These are phyloP conservation scores for Phialophora tarda DNA, from an alignment of 2,329 filamentous ascomycete genomes.

Conservation along the genomic window DNA sequence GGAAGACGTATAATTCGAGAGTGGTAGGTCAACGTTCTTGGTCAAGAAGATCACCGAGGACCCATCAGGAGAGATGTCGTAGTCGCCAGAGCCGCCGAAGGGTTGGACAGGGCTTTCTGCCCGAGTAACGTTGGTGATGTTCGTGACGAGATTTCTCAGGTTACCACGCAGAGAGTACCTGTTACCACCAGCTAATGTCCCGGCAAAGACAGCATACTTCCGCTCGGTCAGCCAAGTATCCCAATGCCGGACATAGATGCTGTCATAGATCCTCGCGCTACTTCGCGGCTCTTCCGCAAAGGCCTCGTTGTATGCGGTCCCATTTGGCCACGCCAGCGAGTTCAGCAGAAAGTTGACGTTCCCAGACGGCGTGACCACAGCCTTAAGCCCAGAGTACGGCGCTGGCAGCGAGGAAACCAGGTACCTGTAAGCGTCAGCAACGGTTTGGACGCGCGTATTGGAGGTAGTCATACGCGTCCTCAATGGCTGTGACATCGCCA, in stretches of 20 bases:
- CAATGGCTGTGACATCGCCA: conserved; percentile 45
- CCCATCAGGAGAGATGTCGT: conserved; percentile 63
- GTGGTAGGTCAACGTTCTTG: conserved; percentile 50
- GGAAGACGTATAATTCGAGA: conserved; percentile 73
- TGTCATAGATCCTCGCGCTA: conserved; percentile 73
- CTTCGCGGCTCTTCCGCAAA: conserved; percentile 65
- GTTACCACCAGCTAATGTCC: conserved; percentile 56
- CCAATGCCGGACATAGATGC: conserved; percentile 82
- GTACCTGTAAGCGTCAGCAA: conserved; percentile 41
- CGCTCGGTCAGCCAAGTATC: conserved; percentile 74
- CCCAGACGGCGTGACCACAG: conserved; percentile 45
- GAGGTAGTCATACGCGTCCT: conserved; percentile 41
- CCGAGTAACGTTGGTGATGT: conserved; percentile 56
- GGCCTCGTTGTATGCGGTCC: conserved; percentile 70
- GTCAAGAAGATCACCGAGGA: conserved; percentile 51
- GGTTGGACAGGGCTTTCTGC: conserved; percentile 59
- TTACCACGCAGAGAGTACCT: conserved; percentile 50
- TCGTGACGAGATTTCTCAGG: conserved; percentile 54
- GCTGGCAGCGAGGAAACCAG: conserved; percentile 49
- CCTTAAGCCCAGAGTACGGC: conserved; percentile 49
- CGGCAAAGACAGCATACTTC: conserved; percentile 75
- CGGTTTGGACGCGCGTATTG: background rate
- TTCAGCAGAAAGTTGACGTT: conserved; percentile 60
- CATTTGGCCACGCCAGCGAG: conserved; percentile 70
- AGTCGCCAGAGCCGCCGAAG: conserved; percentile 81